These are phyloP conservation scores for Aspergillus heteromorphus DNA, from an alignment of 495 filamentous ascomycete genomes.

Conservation along the genomic window DNA sequence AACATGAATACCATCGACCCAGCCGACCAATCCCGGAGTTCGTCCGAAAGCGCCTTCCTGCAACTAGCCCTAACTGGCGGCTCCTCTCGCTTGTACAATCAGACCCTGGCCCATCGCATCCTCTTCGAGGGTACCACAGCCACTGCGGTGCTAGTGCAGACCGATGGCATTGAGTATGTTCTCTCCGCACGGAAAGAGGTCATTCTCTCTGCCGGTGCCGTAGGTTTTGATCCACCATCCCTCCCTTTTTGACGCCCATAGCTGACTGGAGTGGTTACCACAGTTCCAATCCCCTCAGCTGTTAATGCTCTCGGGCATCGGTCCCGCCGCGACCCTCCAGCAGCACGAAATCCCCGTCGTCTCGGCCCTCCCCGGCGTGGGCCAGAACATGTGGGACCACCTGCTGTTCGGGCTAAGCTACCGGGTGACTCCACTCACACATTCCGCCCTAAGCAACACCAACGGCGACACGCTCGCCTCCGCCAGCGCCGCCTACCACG, in stretches of 20 bases:
- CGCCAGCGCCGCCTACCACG: not conserved
- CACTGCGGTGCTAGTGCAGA: slow-evolving; percentile 15
- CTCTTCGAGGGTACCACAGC: slow-evolving; percentile 18
- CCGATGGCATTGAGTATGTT: slow-evolving; percentile 2
- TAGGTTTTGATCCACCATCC: no score
- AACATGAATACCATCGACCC: slow-evolving; percentile 27
- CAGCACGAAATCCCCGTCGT: slow-evolving; percentile 36
- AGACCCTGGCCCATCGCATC: slow-evolving; percentile 22
- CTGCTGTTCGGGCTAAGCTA: slow-evolving; percentile 18
- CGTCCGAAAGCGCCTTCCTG: no score
- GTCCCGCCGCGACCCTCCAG: slow-evolving; percentile 30
- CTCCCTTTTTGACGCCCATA: no score
- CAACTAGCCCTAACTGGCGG: slow-evolving; percentile 3
- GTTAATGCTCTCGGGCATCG: slow-evolving; percentile 29
- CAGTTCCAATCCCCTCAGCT: slow-evolving; percentile 29
- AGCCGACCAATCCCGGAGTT: slow-evolving; percentile 29
- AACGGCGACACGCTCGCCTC: no score
- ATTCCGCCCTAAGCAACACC: not conserved
- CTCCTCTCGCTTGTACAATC: slow-evolving; percentile 2
- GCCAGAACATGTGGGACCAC: slow-evolving; percentile 46
- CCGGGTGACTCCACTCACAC: slow-evolving; percentile 18
- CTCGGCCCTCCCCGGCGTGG: slow-evolving; percentile 40
- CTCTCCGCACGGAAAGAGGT: slow-evolving; percentile 44
- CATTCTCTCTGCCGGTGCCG: slow-evolving; percentile 46
- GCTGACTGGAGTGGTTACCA: no score